Conservation (phyloP, 2,329 filamentous ascomycete species). For the Paraphoma chrysanthemicola region DNA sequence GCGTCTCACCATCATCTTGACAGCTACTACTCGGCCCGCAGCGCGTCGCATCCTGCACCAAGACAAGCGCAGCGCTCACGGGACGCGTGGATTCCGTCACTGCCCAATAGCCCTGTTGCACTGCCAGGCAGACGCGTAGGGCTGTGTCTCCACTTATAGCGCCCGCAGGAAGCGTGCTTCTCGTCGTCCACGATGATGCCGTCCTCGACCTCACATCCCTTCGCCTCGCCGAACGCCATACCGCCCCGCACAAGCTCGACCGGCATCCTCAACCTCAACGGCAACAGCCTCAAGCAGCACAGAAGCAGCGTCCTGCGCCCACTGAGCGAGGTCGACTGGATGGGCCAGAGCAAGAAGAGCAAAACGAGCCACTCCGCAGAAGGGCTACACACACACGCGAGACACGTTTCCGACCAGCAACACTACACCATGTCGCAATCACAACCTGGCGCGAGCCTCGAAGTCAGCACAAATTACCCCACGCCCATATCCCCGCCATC, state of each 20-base stretch:
- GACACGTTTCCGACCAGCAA: conserved; percentile 2
- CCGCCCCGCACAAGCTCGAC: conserved; percentile 49
- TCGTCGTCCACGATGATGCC: conserved; percentile 21
- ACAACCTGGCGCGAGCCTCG: conserved; percentile 6
- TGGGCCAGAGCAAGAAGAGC: conserved; percentile 49
- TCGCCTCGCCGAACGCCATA: conserved; percentile 49
- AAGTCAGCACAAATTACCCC: conserved; percentile 32
- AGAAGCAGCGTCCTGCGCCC: conserved; percentile 44
- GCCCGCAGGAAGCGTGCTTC: conserved; percentile 1
- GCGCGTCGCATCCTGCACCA: conserved; percentile 9
- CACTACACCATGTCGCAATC: conserved; percentile 16
- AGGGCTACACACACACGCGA: conserved; percentile 11
- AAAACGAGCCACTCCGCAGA: conserved; percentile 38
- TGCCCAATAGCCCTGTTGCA: conserved; percentile 3
- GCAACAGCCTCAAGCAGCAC: conserved; percentile 32
- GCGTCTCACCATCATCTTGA: not conserved
- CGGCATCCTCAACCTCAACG: conserved; percentile 40
- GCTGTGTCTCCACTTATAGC: conserved; percentile 6
- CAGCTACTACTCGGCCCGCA: not conserved
- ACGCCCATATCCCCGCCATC: conserved; percentile 38
- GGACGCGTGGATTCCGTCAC: conserved; percentile 7
- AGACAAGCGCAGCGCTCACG: not conserved
- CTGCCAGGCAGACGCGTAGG: conserved; percentile 8
- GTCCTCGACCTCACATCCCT: conserved; percentile 31
- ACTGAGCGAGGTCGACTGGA: conserved; percentile 49